A percentile compares a stretch with the other conserved stretches of the same genome.
Evolutionary conservation across 345 rosid genomes (phyloP).

Genomic region (Eucalyptus tenuipes): DNA sequence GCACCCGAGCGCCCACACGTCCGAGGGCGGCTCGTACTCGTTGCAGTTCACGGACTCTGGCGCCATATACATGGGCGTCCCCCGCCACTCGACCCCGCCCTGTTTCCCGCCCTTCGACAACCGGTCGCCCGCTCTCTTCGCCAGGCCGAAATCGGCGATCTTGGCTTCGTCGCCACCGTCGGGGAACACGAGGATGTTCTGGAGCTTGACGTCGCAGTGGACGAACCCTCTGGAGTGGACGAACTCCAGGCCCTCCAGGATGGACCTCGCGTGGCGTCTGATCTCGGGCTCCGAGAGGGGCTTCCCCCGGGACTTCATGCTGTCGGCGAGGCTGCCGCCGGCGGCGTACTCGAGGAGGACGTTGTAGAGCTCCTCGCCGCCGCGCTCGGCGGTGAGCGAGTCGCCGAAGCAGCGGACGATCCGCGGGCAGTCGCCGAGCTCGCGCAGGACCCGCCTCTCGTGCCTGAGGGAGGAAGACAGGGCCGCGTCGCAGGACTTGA

Average conservation of each 20-base stretch:
- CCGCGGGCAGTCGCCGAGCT: slow-evolving; percentile 27
- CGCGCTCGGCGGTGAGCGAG: slow-evolving; percentile 18
- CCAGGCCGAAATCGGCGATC: slow-evolving; percentile 73
- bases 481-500: slow-evolving; percentile 40
- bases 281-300: slow-evolving; percentile 45
- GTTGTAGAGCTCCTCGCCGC: slow-evolving; percentile 32
- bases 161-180: slow-evolving; percentile 1
- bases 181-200: slow-evolving; percentile 30
- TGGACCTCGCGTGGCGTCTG: slow-evolving; percentile 22
- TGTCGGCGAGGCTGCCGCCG: slow-evolving; percentile 47
- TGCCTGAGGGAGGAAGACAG: slow-evolving; percentile 25
- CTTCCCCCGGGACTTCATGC: slow-evolving; percentile 11
- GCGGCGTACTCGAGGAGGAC: slow-evolving; percentile 65
- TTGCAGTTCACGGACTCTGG: slow-evolving; percentile 58
- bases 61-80: slow-evolving; percentile 72
- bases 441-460: slow-evolving; percentile 34
- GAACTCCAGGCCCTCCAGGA: slow-evolving; percentile 45
- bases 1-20: slow-evolving; percentile 89
- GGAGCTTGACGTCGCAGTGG: slow-evolving; percentile 24
- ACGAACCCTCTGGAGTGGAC: slow-evolving; percentile 57
- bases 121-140: slow-evolving; percentile 20
- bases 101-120: neutral
- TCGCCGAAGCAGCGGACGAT: slow-evolving; percentile 49
- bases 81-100: slow-evolving; percentile 25
- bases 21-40: slow-evolving; percentile 57